phyloP scores from a whole-genome alignment of 257 asterid genomes.

The Solanum appendiculatum region DNA sequence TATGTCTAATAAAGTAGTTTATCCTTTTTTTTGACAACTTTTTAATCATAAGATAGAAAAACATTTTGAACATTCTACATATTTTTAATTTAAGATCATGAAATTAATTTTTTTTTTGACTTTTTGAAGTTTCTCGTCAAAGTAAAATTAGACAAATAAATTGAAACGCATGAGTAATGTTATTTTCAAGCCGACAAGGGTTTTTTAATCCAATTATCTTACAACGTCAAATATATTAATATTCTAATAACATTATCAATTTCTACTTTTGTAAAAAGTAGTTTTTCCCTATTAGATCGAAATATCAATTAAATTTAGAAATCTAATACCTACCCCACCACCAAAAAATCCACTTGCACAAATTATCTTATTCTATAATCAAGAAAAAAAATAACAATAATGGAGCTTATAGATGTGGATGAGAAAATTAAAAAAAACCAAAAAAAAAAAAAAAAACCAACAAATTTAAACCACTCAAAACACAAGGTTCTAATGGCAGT shows the following conservation, averaged over 20 bases:
- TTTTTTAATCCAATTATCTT: neutral
- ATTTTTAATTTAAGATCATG: neutral
- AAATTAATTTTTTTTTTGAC: neutral
- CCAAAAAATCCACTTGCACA: neutral
- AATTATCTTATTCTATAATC: neutral
- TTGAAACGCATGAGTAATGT: no score
- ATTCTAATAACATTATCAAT: neutral
- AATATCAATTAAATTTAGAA: neutral
- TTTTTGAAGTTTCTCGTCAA: neutral
- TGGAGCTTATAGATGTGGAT: conserved; percentile 5
- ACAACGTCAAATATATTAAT: neutral
- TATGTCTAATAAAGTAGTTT: no score
- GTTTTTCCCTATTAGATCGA: neutral
- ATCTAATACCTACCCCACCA: neutral
- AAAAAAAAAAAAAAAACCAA: neutral
- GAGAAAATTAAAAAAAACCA: neutral
- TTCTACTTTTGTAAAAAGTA: neutral
- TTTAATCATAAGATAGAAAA: neutral
- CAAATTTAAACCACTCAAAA: conserved; percentile 4
- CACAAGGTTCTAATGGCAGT: conserved; percentile 9
- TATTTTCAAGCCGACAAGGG: neutral
- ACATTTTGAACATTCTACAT: neutral
- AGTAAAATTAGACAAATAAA: neutral
- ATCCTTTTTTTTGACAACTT: no score
- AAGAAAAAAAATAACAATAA: neutral